These are phyloP conservation scores for Galeopsis tetrahit DNA, from an alignment of 257 asterid species.

Conservation along the genomic window DNA sequence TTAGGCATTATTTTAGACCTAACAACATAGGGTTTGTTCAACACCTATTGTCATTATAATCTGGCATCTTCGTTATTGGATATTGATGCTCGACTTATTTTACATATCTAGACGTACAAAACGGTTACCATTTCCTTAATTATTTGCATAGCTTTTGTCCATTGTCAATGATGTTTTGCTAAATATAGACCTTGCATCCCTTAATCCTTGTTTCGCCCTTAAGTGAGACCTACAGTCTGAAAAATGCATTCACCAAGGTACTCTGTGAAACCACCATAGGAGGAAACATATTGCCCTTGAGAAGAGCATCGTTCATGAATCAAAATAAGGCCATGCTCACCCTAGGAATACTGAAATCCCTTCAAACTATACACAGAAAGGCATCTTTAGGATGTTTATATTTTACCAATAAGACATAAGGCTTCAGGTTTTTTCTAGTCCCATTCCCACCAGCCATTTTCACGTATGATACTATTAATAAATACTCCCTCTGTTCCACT, in stretches of 20 bases:
- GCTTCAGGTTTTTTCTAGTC: neutral
- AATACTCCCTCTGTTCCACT: no score
- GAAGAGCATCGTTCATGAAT: neutral
- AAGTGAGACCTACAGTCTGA: neutral
- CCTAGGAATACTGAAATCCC: slow-evolving; percentile 7
- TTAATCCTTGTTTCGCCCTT: neutral
- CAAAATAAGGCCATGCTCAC: neutral
- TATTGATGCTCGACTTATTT: slow-evolving; percentile 4
- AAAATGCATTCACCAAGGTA: slow-evolving; percentile 11
- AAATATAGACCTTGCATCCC: slow-evolving; percentile 10
- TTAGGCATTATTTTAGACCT: slow-evolving; percentile 14
- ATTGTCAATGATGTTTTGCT: neutral
- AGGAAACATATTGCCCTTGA: neutral
- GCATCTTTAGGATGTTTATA: neutral
- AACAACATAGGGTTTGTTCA: neutral
- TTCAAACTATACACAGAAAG: neutral
- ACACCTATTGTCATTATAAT: slow-evolving; percentile 4
- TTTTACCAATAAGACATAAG: no score
- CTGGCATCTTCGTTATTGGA: slow-evolving; percentile 11
- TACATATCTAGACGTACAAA: slow-evolving; percentile 15
- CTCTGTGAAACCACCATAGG: neutral
- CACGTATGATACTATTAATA: neutral
- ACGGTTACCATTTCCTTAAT: neutral
- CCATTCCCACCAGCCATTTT: neutral
- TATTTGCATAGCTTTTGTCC: neutral